Base-by-base conservation (phyloP, 768 basidiomycete species). In the Termitomyces sp. region DNA sequence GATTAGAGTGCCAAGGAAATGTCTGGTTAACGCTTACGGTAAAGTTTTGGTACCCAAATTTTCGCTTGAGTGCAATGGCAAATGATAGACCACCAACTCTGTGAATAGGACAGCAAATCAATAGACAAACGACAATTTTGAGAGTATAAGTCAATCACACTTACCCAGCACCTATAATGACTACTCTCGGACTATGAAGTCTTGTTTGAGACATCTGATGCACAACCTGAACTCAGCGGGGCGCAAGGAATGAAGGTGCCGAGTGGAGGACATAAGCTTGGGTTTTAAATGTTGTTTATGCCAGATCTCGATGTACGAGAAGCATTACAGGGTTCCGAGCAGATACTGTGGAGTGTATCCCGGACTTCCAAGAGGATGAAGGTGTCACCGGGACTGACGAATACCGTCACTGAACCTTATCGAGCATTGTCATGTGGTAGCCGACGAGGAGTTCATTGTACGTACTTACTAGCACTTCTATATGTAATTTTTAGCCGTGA, bases 81-180 rank as follows among this genome's bases (percentile, higher is more conserved):
- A 71, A 74, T 3, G 75, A 67, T 18, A 81, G 51, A 3, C 80
- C 80, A 14, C 74, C 80, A 39, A 73, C 62, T 6, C 80, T 81
- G 22, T 16, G 43, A 36, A n/a, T 32, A 53, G 36, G 14, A 40
- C 30, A 8, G 27, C 36, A 44, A 54, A 30, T 37, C 33, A 32
- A 33, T 20, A 3, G 27, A 26, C n/a, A 13, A 45, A 39, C 12
- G 10, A n/a, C 20, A 20, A 14, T n/a, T 12, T 27, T 2, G 4
- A 37, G 6, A 30, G 32, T 22, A 26, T 16, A n/a, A 37, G 46
- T n/a, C 57, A 18, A 30, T 37, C 7, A 18, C 24, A 39, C 50
- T 26, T 27, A 74, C 75, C 74, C 75, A 46, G 72, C 71, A 13
- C 75, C 76, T 49, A 74, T 67, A 26, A 76, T 71, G 5, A 67